A percentile compares a stretch with the other conserved stretches of the same genome.
Evolutionary conservation across 1,284 basidiomycete genomes (phyloP).

Genomic region (Coriolopsis trogii): DNA sequence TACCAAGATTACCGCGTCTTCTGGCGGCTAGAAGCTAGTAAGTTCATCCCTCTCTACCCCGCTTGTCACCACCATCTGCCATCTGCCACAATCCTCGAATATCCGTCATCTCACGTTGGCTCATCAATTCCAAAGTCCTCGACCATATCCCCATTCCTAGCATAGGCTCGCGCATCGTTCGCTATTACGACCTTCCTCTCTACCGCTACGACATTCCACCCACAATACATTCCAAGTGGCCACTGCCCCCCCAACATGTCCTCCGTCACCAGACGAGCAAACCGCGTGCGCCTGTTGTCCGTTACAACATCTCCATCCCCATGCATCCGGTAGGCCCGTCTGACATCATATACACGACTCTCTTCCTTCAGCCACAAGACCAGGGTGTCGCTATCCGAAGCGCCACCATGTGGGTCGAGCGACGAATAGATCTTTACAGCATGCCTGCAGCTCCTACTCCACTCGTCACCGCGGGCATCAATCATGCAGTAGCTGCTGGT

Average conservation of each 20-base stretch:
- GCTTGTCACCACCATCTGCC: constrained; percentile 25
- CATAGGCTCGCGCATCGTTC: constrained; percentile 67
- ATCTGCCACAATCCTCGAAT: constrained; percentile 14
- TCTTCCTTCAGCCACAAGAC: constrained; percentile 39
- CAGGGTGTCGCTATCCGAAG: constrained; percentile 36
- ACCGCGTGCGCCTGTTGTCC: constrained; percentile 37
- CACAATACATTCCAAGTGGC: constrained; percentile 29
- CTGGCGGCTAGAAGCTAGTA: constrained; percentile 83
- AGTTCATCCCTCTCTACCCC: constrained; percentile 34
- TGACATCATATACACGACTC: constrained; percentile 41
- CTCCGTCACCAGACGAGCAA: constrained; percentile 32
- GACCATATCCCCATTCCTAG: constrained; percentile 64
- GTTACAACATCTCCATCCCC: constrained; percentile 41
- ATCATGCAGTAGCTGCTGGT: constrained; percentile 29
- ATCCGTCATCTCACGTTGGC: constrained; percentile 19
- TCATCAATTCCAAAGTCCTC: constrained; percentile 50
- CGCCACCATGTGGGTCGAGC: constrained; percentile 41
- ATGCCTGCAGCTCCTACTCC: constrained; percentile 24
- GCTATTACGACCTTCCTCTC: constrained; percentile 68
- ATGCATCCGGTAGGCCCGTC: constrained; percentile 41
- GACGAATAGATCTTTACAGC: constrained; percentile 41
- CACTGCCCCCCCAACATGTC: constrained; percentile 17
- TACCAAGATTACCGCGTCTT: constrained; percentile 78
- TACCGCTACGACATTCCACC: constrained; percentile 58
- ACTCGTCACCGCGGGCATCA: constrained; percentile 30